These are phyloP conservation scores for Saccharum hybrid DNA, from an alignment of 202 grass and related monocot species.

Conservation along the genomic window DNA sequence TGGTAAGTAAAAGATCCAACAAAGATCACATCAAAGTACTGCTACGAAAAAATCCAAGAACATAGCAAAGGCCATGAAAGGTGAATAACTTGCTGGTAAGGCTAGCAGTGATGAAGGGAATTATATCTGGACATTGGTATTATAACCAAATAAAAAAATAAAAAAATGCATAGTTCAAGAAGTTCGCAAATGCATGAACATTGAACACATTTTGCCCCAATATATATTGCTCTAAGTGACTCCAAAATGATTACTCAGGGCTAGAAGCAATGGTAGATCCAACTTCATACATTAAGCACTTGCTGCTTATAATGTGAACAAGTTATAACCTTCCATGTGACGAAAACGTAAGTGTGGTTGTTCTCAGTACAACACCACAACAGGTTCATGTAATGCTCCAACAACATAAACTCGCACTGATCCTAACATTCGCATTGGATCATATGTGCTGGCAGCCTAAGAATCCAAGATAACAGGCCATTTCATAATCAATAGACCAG, in stretches of 20 bases:
- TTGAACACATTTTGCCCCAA: not conserved
- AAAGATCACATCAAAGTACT: not conserved
- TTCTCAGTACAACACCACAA: not conserved
- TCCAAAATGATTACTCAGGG: not conserved
- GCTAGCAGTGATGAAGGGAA: not conserved
- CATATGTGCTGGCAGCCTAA: not conserved
- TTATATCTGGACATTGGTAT: constrained; percentile 7
- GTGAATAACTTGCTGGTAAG: not conserved
- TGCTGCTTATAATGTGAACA: not conserved
- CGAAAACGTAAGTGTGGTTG: not conserved
- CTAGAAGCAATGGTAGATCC: constrained; percentile 6
- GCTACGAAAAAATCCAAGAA: not conserved
- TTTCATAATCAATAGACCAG: not conserved
- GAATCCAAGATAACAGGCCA: constrained; percentile 3
- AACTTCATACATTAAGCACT: not conserved
- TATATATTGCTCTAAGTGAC: not conserved
- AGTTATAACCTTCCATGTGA: not conserved
- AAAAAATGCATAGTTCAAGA: constrained; percentile 5
- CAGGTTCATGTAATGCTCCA: not conserved
- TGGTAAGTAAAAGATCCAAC: not conserved
- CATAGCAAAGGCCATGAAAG: not conserved
- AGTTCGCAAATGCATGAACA: not conserved
- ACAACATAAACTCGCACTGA: not conserved
- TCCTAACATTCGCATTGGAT: not conserved
- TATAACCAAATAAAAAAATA: not conserved